Percentiles rank a stretch among this genome's conserved stretches.
phyloP scores from a whole-genome alignment of 1,139 yeast genomes.

The Taphrina wiesneri region DNA sequence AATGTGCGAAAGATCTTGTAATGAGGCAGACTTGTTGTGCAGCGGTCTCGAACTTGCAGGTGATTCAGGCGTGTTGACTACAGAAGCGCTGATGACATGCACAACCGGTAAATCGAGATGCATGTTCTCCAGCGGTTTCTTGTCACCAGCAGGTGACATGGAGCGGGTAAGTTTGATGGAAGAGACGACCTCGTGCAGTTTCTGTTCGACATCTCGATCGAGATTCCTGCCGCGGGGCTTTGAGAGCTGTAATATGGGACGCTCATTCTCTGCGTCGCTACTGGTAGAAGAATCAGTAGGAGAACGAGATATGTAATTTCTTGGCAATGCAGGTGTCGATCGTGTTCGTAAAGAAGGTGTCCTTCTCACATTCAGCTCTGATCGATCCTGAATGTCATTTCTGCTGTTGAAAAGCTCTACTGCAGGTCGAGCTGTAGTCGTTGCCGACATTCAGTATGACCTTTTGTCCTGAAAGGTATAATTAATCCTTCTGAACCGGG shows the following conservation, averaged over 20 bases:
- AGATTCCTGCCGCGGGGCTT: conserved; percentile 15
- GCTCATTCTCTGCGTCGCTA: conserved; percentile 15
- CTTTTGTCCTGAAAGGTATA: no score
- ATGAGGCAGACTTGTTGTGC: conserved; percentile 12
- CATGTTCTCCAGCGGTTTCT: neutral
- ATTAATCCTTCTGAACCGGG: no score
- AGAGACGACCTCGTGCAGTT: conserved; percentile 28
- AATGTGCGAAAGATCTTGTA: neutral
- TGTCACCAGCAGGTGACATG: conserved; percentile 7
- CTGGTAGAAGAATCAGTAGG: conserved; percentile 12
- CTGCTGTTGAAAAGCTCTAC: neutral
- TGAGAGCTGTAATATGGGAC: neutral
- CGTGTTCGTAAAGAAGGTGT: conserved; percentile 12
- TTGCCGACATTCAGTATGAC: conserved; percentile 9
- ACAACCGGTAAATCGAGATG: neutral
- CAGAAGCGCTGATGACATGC: neutral
- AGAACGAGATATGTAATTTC: neutral
- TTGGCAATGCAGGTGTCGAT: conserved; percentile 10
- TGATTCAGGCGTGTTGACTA: neutral
- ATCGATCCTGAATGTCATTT: neutral
- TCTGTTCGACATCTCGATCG: conserved; percentile 17
- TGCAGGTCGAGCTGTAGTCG: conserved; percentile 9
- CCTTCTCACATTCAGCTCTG: neutral
- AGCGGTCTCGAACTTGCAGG: neutral
- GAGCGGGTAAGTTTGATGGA: conserved; percentile 27